Evolutionary conservation across 2,329 filamentous ascomycete species (phyloP), one percentile per base, ranked within the genome.

Genomic region (Drechslera avenae): DNA sequence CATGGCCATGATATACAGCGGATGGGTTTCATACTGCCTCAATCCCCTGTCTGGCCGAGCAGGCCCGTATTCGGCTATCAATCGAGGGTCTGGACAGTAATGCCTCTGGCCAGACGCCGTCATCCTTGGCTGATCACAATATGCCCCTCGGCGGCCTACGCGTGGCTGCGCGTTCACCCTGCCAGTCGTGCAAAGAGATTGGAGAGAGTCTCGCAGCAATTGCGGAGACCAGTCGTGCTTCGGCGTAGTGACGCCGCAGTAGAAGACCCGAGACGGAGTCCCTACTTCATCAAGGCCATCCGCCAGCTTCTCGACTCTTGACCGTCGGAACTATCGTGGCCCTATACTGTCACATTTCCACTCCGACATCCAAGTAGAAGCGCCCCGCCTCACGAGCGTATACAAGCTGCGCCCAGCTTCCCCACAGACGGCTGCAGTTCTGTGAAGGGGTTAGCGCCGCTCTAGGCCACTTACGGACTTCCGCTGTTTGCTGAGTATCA

Each of bases 391-490:
- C 32, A 36, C 40, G 23, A 41, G 43, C n/a, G 16, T 12, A 23
- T 18, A 30, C 23, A 40, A 35, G 10, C 33, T 33, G 40, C 23
- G 26, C 31, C 35, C 33, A 28, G 31, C 28, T 34, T 40, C 40
- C 44, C 51, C 51, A 50, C 28, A 30, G 26, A 41, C 51, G 55
- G 52, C 33, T 43, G 42, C 41, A 39, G 39, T 51, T 31, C 57
- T 53, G 8, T 23, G 35, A 45, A 26, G 33, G 49, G 56, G 17
- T 42, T 63, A 64, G 62, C 44, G 32, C 32, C 9, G 9, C n/a
- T 8, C 51, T 55, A 57, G 28, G 26, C 46, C 40, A 42, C 34
- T 50, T 53, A 30, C 23, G 49, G 37, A 19, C 23, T 50, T 56
- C 48, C 50, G 47, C 54, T 30, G 14, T 33, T 19, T 34, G 16